Evolutionary conservation across 495 filamentous ascomycete genomes (phyloP).

Genomic region (Hyaloscypha hepaticicola): DNA sequence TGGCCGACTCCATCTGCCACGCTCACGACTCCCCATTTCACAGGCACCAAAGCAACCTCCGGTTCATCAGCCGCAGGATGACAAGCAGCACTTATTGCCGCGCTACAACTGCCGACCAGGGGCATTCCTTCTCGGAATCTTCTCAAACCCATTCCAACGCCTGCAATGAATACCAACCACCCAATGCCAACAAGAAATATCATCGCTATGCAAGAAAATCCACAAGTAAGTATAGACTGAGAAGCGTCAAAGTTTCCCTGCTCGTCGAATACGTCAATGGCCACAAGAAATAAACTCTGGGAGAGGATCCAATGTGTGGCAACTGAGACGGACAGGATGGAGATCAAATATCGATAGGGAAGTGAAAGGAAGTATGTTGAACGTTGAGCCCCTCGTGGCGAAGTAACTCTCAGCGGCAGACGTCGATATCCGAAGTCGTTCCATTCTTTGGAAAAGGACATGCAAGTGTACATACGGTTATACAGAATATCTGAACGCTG

Average conservation of each 20-base stretch:
- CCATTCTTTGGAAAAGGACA: conserved; percentile 37
- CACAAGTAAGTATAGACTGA: conserved; percentile 24
- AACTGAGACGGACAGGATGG: conserved; percentile 34
- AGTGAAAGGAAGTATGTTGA: conserved; percentile 47
- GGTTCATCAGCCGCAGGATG: conserved; percentile 33
- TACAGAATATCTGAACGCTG: conserved; percentile 35
- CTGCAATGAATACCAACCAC: conserved; percentile 31
- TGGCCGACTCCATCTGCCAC: conserved; percentile 18
- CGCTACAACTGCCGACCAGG: conserved; percentile 41
- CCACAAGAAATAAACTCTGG: conserved; percentile 32
- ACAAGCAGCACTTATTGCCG: conserved; percentile 50
- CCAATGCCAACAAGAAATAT: conserved; percentile 35
- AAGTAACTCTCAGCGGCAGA: conserved; percentile 47
- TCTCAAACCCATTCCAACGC: conserved; percentile 28
- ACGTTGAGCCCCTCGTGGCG: conserved; percentile 39
- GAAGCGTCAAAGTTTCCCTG: conserved; percentile 14
- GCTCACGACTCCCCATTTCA: conserved; percentile 41
- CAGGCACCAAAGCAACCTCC: conserved; percentile 20
- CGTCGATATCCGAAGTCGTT: conserved; percentile 21
- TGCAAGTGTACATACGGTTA: conserved; percentile 41
- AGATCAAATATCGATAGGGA: conserved; percentile 43
- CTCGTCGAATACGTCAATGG: conserved; percentile 23
- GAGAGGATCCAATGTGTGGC: conserved; percentile 32
- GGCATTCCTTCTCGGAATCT: conserved; percentile 40
- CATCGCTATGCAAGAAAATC: conserved; percentile 32